Percentiles rank a stretch among this genome's conserved stretches.
Evolutionary conservation across 352 stramenopile genomes (phyloP).

Genomic region (Phytophthora sp.): DNA sequence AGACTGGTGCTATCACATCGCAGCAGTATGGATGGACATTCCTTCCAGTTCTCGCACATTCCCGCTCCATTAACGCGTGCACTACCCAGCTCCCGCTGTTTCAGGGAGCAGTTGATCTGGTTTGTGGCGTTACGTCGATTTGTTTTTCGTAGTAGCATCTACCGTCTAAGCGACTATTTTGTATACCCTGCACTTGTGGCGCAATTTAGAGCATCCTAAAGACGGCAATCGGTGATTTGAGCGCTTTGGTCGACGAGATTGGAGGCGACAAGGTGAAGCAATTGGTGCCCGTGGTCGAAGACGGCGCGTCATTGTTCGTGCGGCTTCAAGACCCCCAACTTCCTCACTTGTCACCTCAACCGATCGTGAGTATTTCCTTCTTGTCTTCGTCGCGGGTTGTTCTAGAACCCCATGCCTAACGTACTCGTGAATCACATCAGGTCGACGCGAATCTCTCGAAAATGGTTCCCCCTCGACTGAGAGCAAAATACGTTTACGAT

Average conservation of each 20-base stretch:
- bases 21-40: slow-evolving; percentile 73
- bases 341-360: slow-evolving; percentile 34
- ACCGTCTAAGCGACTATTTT: background rate
- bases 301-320: slow-evolving; percentile 63
- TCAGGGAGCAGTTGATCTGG: slow-evolving; percentile 62
- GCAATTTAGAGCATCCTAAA: slow-evolving; percentile 46
- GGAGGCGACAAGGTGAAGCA: slow-evolving; percentile 54
- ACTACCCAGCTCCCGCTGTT: slow-evolving; percentile 72
- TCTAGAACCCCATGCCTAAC: too few relatives aligned
- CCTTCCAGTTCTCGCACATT: slow-evolving; percentile 51
- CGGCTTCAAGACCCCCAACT: slow-evolving; percentile 72
- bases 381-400: too few relatives aligned
- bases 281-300: slow-evolving; percentile 36
- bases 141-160: background rate
- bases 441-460: slow-evolving; percentile 38
- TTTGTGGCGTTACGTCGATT: slow-evolving; percentile 39
- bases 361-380: slow-evolving; percentile 44
- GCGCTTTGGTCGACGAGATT: slow-evolving; percentile 46
- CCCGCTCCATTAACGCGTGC: slow-evolving; percentile 40
- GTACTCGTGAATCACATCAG: slow-evolving; percentile 12
- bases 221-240: slow-evolving; percentile 23
- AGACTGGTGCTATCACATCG: slow-evolving; percentile 50
- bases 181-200: background rate
- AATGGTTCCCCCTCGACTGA: slow-evolving; percentile 51
- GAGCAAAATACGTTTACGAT: slow-evolving; percentile 62